Base-by-base conservation (phyloP, 1,284 basidiomycete genomes). In the Cutaneotrichosporon dermatis region DNA sequence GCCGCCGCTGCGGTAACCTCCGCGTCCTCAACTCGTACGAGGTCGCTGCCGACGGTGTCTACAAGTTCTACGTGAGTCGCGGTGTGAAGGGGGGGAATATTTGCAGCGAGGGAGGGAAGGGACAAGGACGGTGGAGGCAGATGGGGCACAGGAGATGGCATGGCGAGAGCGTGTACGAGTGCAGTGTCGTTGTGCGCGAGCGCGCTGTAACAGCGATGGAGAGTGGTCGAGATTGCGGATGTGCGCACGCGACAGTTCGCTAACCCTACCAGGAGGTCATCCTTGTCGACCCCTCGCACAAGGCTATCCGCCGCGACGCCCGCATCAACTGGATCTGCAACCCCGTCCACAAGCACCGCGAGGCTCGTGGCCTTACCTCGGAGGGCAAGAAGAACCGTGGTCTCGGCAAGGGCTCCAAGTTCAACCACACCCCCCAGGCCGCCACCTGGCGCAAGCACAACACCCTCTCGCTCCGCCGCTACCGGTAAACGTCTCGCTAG, bases 1-100 rank as follows among this genome's bases (percentile, higher is more conserved):
- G 93, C 64, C 88, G 87, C 76, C 87, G 95, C 73, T 99, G 95
- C 79, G 92, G 92, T 59, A 97, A 98, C 82, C 82, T 99, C 73
- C 87, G 95, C 63, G 94, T 99, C 61, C 80, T 94, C 72, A 94
- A 97, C 85, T 98, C 94, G 60, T 99, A 99, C 87, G 98, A 95
- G 95, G 83, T 99, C 78, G 98, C 98, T 83, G 92, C 97, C 82
- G 94, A 98, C 79, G 94, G 94, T 82, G 91, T 98, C 45, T 97
- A 97, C 88, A 97, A 97, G 80, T 99, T 96, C 84, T 99, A 88
- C 82, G 51, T 53, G 42, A 43, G 51, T 53, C 15, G 9, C 48
- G 35, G 33, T 11, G 43, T 8, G 13, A 6, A 13, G 43, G 39
- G 12, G 8, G 25, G 16, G 25, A 34, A 34, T 5, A 10, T 11